Evolutionary conservation across 2,329 filamentous ascomycete species (phyloP), one percentile per base, ranked within the genome.

Genomic region (Metarhizium robertsii): DNA sequence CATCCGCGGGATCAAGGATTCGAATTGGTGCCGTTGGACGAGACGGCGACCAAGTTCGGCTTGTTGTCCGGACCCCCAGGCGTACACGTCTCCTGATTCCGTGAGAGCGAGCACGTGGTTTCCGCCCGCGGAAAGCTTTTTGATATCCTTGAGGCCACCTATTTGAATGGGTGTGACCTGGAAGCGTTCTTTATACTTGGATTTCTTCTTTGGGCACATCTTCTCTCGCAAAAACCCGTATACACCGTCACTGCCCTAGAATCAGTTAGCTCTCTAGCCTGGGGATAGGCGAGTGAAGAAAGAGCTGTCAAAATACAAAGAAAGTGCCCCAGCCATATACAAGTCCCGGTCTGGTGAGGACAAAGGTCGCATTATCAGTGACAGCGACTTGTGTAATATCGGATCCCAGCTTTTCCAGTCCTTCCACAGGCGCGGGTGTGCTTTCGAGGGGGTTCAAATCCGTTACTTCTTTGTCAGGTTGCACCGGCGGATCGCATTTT

Each of bases 251-350:
- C 52, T 58, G n/a, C 50, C 52, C 55, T 57, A 11, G 16, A 29
- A 4, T 13, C 29, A 18, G 29, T 10, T 34, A 8, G 40, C 6
- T 36, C 42, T 18, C 3, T 16, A 11, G 6, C n/a, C 6, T 7
- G n/a, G 16, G n/a, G 18, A 32, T 8, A 30, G n/a, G 10, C 13
- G 14, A n/a, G n/a, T 32, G 36, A 29, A 32, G 36, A 20, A 32
- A 50, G 4, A 64, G 55, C 48, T 36, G 36, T 18, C 11, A 55
- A 47, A 16, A 67, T 74, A 82, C 79, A 61, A 84, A 74, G 73
- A 91, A 91, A 6, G 85, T 87, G 29, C 88, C 87, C 86, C 88
- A 90, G 57, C 86, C 87, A 65, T 87, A 91, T 30, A 91, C 82
- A 45, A 78, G 72, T 14, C 87, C 87, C 54, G 83, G 79, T 18